phyloP scores from a whole-genome alignment of 2,329 filamentous ascomycete genomes.

The Arthrobotrys sinensis region DNA sequence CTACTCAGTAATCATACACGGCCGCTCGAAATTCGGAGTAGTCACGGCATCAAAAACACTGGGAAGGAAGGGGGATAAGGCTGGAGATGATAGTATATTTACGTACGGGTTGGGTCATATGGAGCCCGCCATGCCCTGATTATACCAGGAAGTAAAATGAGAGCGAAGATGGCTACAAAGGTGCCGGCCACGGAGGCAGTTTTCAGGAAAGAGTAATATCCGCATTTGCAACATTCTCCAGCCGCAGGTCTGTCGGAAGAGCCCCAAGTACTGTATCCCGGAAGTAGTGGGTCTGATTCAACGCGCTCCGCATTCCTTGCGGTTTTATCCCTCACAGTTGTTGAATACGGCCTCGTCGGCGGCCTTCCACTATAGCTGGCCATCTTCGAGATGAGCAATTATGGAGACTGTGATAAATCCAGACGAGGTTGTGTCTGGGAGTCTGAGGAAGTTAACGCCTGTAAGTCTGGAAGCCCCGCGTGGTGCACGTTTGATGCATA shows the following conservation, averaged over 20 bases:
- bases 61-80: background rate
- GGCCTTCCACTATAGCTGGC: background rate
- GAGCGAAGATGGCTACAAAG: background rate
- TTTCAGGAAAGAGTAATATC: background rate
- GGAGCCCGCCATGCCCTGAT: background rate
- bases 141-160: conserved; percentile 1
- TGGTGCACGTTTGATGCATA: too few species aligned
- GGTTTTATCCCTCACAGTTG: background rate
- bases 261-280: background rate
- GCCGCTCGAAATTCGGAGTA: too few species aligned
- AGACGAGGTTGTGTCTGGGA: background rate
- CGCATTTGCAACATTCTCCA: conserved; percentile 11
- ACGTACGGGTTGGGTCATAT: background rate
- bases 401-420: too few species aligned
- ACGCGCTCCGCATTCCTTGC: background rate
- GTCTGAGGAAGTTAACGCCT: too few species aligned
- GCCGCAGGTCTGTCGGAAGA: background rate
- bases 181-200: background rate
- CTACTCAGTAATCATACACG: too few species aligned
- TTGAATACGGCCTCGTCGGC: background rate
- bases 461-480: too few species aligned
- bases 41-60: too few species aligned
- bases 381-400: background rate
- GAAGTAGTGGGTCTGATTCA: background rate
- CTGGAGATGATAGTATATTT: background rate